Base-by-base conservation (phyloP, 2,329 filamentous ascomycete species). In the Ascocoryne sarcoides region DNA sequence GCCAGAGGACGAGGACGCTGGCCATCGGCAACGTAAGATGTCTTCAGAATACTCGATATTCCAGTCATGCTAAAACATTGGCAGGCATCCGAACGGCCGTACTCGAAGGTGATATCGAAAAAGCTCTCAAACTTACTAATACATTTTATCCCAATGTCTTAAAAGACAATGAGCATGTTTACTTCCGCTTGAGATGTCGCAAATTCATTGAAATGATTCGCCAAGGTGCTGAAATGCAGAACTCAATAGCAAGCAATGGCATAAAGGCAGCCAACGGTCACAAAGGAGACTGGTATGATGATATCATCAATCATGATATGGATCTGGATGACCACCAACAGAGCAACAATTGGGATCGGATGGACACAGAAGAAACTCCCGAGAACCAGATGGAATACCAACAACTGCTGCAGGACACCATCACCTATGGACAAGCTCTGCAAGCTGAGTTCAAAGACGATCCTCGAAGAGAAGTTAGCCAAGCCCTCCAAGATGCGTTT, bases 181-280 rank as follows among this genome's bases (percentile, higher is more conserved):
- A 89, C 58, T 96, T 98, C 64, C 83, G 81, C 43, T 68, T 98
- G 36, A 78, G 82, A 50, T 95, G 89, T 58, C 79, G 88, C 45
- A 93, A 92, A 59, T 95, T 96, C 60, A 82, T 96, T 45, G 92
- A 98, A 62, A 90, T 98, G 82, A 87, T 94, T 54, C 76, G 84
- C 30, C 75, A 73, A 43, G 80, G 79, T 26, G 79, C 81, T 2
- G 82, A 89, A 51, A 62, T 83, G 14, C 71, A 70, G n/a, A 49
- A 51, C 14, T 43, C 46, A 3, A 50, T 16, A 32, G 32, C 39
- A 10, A 45, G 38, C 2, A 56, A 60, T 37, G 49, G 54, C 35
- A 47, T 46, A 5, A 59, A 63, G 35, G 61, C 59, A 43, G 62
- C 52, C 40, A 63, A 67, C 50, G 62, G 63, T 37, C 58, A 66